Percentiles rank a stretch among this genome's conserved stretches.
Evolutionary conservation across 139 green algal species (phyloP).

Genomic region (Marvania coccoides): DNA sequence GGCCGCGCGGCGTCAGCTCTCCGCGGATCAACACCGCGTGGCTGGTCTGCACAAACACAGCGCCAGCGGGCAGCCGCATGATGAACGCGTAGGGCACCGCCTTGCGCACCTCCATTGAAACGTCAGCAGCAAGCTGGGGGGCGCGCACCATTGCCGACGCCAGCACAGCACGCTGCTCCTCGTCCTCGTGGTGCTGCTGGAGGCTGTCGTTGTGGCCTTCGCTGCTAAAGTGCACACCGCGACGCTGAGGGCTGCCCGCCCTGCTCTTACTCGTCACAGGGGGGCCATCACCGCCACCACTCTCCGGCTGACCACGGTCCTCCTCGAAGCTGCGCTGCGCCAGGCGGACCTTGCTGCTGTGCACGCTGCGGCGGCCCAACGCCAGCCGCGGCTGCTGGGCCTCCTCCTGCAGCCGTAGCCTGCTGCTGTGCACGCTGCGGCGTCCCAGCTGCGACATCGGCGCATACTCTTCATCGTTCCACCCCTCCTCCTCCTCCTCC

Average conservation of each 20-base stretch:
- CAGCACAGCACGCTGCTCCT: not conserved
- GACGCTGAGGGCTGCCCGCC: conserved; percentile 1
- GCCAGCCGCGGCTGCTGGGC: not conserved
- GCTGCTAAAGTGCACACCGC: not conserved
- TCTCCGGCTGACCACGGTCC: too few species aligned
- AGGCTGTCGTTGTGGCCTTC: not conserved
- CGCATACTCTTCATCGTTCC: not conserved
- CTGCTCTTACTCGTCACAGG: not conserved
- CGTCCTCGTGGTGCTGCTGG: not conserved
- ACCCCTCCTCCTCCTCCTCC: not conserved
- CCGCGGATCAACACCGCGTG: conserved; percentile 26
- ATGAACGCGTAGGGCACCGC: conserved; percentile 22
- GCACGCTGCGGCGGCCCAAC: not conserved
- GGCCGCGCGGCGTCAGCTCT: not conserved
- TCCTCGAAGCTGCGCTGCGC: too few species aligned
- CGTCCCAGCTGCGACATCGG: not conserved
- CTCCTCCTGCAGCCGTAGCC: not conserved
- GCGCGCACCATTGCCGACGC: not conserved
- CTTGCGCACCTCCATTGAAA: conserved; percentile 17
- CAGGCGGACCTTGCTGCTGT: too few species aligned
- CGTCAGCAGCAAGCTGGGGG: not conserved
- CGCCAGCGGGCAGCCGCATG: conserved; percentile 21
- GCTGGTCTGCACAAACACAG: not conserved
- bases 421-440: not conserved
- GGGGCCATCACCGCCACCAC: not conserved